Base-by-base conservation (phyloP, 176 grass and related monocot species). In the Elymus sibiricus region DNA sequence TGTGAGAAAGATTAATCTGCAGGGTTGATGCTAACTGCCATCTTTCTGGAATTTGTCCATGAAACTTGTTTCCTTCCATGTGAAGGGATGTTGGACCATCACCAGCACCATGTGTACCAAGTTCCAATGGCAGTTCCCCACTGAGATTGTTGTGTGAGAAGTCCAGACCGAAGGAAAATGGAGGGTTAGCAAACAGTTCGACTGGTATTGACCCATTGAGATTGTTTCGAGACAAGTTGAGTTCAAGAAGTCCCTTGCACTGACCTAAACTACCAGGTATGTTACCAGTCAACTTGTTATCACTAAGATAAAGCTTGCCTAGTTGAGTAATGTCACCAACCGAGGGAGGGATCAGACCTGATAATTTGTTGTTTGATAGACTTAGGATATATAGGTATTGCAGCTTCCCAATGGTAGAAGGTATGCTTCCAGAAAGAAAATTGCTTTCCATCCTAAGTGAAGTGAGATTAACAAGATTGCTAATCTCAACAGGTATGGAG, bases 301-400 rank as follows among this genome's bases (percentile, higher is more conserved):
- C 70, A 34, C 64, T 17, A 12, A 95, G 70, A 49, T 63, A 76
- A 56, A 92, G 51, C n/a, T 80, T 38, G 6, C 79, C 88, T 3
- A 95, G 21, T 67, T 80, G 69, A 53, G 22, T 79, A 64, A 90
- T 81, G 22, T 92, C 66, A 56, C 84, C 84, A 39, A 92, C 19
- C 0, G 91, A 69, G 4, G 44, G 37, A 11, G 88, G 94, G 8
- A 95, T 91, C 9, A 40, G 70, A 9, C 94, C 86, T 17, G 83
- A 90, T 15, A 95, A 79, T 64, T 46, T 87, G 75, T 95, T 95
- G 8, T 26, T 82, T 2, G 76, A 91, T 40, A 95, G 74, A 70
- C 13, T 47, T 64, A 95, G 73, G 6, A 70, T 19, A 73, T 64
- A 69, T 65, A 95, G 56, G 1, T 34, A 12, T 4, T 46, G 3